A percentile compares a stretch with the other conserved stretches of the same genome.
These are phyloP conservation scores for Pythium dissotocum DNA, from an alignment of 352 stramenopile genomes.

Conservation along the genomic window DNA sequence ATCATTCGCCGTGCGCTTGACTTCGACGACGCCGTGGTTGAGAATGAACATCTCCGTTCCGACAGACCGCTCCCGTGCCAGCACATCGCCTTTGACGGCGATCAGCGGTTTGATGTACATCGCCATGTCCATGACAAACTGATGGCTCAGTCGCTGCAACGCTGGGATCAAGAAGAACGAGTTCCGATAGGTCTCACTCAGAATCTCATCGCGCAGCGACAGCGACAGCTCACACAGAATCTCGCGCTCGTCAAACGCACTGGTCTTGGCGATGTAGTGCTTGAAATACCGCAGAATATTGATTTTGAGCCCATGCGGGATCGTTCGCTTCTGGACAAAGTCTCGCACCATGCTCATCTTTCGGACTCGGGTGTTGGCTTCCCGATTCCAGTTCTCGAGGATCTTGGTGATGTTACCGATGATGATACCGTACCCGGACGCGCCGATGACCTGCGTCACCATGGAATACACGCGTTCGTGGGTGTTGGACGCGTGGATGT, in stretches of 20 bases:
- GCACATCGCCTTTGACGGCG: constrained; percentile 59
- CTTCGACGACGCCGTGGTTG: constrained; percentile 73
- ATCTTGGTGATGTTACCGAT: constrained; percentile 88
- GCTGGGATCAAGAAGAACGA: constrained; percentile 76
- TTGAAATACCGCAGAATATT: constrained; percentile 73
- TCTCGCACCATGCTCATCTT: constrained; percentile 69
- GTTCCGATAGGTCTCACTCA: constrained; percentile 75
- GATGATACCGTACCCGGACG: constrained; percentile 76
- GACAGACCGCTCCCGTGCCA: constrained; percentile 61
- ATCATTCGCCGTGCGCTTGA: constrained; percentile 54
- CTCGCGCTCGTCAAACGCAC: constrained; percentile 72
- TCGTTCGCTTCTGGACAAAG: constrained; percentile 63
- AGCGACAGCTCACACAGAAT: constrained; percentile 77
- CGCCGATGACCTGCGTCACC: constrained; percentile 67
- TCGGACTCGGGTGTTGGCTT: constrained; percentile 46
- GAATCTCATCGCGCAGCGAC: constrained; percentile 68
- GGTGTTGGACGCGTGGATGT: constrained; percentile 74
- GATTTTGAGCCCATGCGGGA: constrained; percentile 50
- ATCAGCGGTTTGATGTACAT: constrained; percentile 87
- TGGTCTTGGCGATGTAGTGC: constrained; percentile 81
- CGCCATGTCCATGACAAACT: constrained; percentile 84
- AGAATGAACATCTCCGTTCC: constrained; percentile 86
- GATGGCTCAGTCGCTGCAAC: constrained; percentile 64
- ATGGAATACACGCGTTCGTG: constrained; percentile 74
- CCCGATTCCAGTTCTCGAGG: constrained; percentile 75